These are phyloP conservation scores for Mortierella antarctica DNA, from an alignment of 192 early-diverging fungal species.

Conservation along the genomic window DNA sequence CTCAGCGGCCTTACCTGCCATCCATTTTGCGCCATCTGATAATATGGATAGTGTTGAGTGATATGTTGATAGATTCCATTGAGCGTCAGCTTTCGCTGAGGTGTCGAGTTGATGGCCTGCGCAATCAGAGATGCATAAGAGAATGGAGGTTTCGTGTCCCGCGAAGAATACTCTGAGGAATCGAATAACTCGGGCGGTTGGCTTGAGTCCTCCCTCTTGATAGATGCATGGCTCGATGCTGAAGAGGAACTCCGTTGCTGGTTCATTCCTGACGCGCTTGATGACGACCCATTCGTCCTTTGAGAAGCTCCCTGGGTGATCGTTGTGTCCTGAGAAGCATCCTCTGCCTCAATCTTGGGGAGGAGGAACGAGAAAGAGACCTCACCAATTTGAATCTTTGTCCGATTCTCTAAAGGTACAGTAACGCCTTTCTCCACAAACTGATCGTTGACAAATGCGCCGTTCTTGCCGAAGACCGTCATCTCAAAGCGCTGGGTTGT, in stretches of 20 bases:
- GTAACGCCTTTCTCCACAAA: constrained; percentile 76
- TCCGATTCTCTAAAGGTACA: constrained; percentile 73
- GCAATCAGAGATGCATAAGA: constrained; percentile 92
- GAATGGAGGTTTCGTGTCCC: constrained; percentile 80
- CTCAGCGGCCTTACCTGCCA: constrained; percentile 80
- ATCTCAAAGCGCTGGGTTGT: constrained; percentile 83
- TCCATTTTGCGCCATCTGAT: constrained; percentile 83
- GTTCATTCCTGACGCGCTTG: neutral
- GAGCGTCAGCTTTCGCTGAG: constrained; percentile 78
- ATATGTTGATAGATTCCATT: constrained; percentile 93
- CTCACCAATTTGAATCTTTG: constrained; percentile 88
- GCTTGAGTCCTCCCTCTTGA: constrained; percentile 29
- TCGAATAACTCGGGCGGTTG: constrained; percentile 32
- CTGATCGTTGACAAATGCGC: constrained; percentile 85
- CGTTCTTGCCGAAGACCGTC: constrained; percentile 90
- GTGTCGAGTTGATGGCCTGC: constrained; percentile 86
- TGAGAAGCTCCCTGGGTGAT: constrained; percentile 2
- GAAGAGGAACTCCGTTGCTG: neutral
- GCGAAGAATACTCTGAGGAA: constrained; percentile 44
- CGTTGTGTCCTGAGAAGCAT: constrained; percentile 8
- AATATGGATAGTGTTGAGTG: constrained; percentile 86
- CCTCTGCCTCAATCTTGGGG: constrained; percentile 65
- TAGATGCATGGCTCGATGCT: constrained; percentile 9
- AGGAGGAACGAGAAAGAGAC: constrained; percentile 84
- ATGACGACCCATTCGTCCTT: neutral